Evolutionary conservation across 495 filamentous ascomycete species (phyloP), one percentile per base, ranked within the genome.

Genomic region (Aspergillus bridgeri): DNA sequence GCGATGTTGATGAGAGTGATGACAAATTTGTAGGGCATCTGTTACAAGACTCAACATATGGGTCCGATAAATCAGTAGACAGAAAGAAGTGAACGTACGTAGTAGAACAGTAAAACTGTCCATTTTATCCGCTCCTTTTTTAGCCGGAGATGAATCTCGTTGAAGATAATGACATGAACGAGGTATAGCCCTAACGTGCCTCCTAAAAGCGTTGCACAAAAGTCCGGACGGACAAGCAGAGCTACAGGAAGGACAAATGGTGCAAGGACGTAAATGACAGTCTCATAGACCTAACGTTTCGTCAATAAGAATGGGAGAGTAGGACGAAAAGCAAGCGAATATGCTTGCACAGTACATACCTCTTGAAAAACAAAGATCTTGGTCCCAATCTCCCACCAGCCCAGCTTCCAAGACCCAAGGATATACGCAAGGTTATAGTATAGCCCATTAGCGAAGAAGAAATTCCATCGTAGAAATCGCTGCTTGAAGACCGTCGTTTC

Each of bases 291-390:
- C 68, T 71, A 38, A 4, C 21, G 8, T 6, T 38, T 5, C 11
- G 25, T 21, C n/a, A 38, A 13, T 20, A 5, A 7, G 15, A 3
- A 51, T 3, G 18, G 33, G 3, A 21, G 2, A 29, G 11, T 6
- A 2, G 33, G 9, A 15, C 4, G 25, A 13, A 13, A 13, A 1
- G 17, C 33, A 38, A 1, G 11, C 11, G 27, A 21, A 18, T 21
- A 0, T 29, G 22, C 3, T n/a, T n/a, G n/a, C n/a, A n/a, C n/a
- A n/a, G n/a, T 42, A 42, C 65, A 49, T 59, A 71, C 68, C 59
- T 87, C 83, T 71, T 91, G 87, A 3, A 88, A 85, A 20, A 83
- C 82, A 66, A 88, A 88, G 53, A 91, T 84, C 73, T 80, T 80
- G 1, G 76, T 69, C 1, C 77, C 78, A 25, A 81, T 51, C 42